phyloP scores from a whole-genome alignment of 2,329 filamentous ascomycete species.

The Venturia aucupariae region DNA sequence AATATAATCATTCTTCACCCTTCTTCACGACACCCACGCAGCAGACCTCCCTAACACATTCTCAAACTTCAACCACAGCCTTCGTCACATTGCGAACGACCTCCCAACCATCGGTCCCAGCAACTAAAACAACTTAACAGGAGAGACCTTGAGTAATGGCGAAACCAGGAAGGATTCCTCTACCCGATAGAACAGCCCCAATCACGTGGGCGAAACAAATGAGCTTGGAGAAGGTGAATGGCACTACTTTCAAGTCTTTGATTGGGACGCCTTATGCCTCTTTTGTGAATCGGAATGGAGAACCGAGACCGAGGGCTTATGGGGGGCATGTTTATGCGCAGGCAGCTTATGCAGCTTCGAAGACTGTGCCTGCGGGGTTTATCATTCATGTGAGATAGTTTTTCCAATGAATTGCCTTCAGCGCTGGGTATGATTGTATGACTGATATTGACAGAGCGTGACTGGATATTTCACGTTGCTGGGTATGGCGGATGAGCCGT shows the following conservation, averaged over 20 bases:
- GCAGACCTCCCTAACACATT: too few species aligned
- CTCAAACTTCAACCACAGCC: neutral
- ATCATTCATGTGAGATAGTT: conserved; percentile 6
- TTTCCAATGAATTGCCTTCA: too few species aligned
- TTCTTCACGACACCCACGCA: too few species aligned
- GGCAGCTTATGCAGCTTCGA: conserved; percentile 11
- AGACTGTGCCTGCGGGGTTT: conserved; percentile 6
- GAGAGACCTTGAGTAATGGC: neutral
- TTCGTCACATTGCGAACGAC: neutral
- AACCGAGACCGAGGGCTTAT: conserved; percentile 11
- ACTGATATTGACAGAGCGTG: conserved; percentile 7
- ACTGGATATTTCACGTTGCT: conserved; percentile 13
- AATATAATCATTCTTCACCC: too few species aligned
- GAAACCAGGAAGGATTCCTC: neutral
- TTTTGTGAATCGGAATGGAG: conserved; percentile 4
- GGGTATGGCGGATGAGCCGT: conserved; percentile 11
- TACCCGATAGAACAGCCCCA: neutral
- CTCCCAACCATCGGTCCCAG: neutral
- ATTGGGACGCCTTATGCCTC: neutral
- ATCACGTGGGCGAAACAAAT: conserved; percentile 12
- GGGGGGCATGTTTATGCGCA: conserved; percentile 15
- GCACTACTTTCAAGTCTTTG: neutral
- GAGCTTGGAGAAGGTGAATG: conserved; percentile 8
- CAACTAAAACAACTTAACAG: neutral
- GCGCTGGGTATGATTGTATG: neutral